phyloP scores from a whole-genome alignment of 192 early-diverging fungal species.

The Dispira simplex region DNA sequence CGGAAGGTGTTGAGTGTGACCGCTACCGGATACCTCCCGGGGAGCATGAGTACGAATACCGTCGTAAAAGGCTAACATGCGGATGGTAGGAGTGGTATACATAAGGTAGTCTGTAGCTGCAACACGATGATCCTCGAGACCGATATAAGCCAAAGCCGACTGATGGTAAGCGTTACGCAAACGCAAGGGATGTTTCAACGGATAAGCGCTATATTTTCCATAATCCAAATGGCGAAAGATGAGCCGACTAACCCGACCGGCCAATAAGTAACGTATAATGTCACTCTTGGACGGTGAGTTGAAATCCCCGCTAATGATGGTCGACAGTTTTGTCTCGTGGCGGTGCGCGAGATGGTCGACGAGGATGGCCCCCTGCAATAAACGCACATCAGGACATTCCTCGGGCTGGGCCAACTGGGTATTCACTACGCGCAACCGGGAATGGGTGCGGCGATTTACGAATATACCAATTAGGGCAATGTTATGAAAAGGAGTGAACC shows the following conservation, averaged over 20 bases:
- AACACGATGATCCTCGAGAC: background rate
- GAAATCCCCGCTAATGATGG: slow-evolving; percentile 7
- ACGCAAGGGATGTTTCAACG: slow-evolving; percentile 7
- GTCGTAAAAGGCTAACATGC: slow-evolving; percentile 12
- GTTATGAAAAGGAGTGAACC: slow-evolving; percentile 1
- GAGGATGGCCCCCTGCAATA: slow-evolving; percentile 5
- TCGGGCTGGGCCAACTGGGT: slow-evolving; percentile 2
- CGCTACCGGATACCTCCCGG: background rate
- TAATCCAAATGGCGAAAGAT: slow-evolving; percentile 7
- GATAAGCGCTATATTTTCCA: slow-evolving; percentile 9
- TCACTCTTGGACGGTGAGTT: slow-evolving; percentile 10
- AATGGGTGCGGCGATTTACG: slow-evolving; percentile 4
- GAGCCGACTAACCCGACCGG: slow-evolving; percentile 9
- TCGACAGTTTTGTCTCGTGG: slow-evolving; percentile 10
- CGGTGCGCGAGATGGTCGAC: slow-evolving; percentile 9
- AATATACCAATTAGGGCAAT: slow-evolving; percentile 8
- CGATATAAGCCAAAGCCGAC: background rate
- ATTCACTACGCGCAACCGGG: slow-evolving; percentile 6
- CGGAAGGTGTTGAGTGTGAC: background rate
- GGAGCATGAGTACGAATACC: background rate
- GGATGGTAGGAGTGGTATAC: slow-evolving; percentile 10
- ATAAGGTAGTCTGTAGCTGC: slow-evolving; percentile 5
- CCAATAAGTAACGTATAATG: slow-evolving; percentile 7
- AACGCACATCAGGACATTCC: background rate
- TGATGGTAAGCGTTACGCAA: slow-evolving; percentile 11